phyloP scores from a whole-genome alignment of 768 basidiomycete species.

The Mycena pura region DNA sequence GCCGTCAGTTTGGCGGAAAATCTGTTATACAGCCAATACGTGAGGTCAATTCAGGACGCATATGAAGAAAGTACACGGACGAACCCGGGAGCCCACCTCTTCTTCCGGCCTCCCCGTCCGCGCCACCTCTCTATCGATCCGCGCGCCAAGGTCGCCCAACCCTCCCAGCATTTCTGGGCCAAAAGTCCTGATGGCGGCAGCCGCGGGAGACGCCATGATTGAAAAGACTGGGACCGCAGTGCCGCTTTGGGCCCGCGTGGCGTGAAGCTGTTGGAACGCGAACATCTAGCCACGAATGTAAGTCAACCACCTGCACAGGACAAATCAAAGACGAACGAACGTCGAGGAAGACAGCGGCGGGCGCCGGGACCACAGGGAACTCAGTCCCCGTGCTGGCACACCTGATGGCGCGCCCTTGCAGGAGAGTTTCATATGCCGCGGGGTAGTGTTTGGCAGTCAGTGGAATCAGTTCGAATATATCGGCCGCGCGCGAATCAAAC shows the following conservation, averaged over 20 bases:
- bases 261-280: background rate
- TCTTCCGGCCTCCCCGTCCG: background rate
- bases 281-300: background rate
- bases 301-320: background rate
- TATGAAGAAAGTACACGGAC: background rate
- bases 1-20: background rate
- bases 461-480: background rate
- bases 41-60: background rate
- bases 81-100: background rate
- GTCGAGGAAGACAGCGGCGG: background rate
- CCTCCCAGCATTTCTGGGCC: constrained; percentile 6
- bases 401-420: background rate
- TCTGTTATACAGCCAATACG: background rate
- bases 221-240: background rate
- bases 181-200: background rate
- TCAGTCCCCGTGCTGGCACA: constrained; percentile 6
- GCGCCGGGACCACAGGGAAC: background rate
- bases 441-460: background rate
- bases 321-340: background rate
- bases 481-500: background rate
- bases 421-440: background rate
- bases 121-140: background rate
- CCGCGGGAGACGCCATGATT: background rate
- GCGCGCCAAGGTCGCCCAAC: background rate
- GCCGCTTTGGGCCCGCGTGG: constrained; percentile 2